Evolutionary conservation across 768 basidiomycete species (phyloP).

Genomic region (Boletus rufocinnamomeus): DNA sequence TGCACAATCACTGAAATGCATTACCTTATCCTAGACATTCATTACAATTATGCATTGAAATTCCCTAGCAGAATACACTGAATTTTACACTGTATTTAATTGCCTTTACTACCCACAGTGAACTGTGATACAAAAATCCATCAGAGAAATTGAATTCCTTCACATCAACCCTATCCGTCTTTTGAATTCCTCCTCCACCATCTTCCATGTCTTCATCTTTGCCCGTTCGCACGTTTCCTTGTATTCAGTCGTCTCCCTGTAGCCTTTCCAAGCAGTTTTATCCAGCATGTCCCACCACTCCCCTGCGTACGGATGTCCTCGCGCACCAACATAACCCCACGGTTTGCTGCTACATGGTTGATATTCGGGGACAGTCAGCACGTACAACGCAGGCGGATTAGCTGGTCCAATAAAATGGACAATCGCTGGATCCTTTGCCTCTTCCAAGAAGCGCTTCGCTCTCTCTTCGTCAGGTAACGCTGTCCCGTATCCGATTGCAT

Average conservation of each 20-base stretch:
- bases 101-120: too few species aligned
- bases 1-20: too few species aligned
- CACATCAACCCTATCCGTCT: neutral
- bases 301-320: neutral
- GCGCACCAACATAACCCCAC: constrained; percentile 49
- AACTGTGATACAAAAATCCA: neutral
- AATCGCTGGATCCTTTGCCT: constrained; percentile 42
- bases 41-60: too few species aligned
- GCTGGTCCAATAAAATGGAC: constrained; percentile 56
- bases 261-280: neutral
- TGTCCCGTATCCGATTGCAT: constrained; percentile 53
- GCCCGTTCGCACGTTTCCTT: neutral
- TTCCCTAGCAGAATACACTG: too few species aligned
- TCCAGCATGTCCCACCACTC: neutral
- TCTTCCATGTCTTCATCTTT: neutral
- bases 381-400: constrained; percentile 42
- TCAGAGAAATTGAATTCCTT: neutral
- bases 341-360: constrained; percentile 47
- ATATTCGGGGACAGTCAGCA: constrained; percentile 12
- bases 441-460: constrained; percentile 30
- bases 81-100: too few species aligned
- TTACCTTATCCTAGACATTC: too few species aligned
- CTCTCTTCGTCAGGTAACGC: constrained; percentile 42
- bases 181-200: neutral
- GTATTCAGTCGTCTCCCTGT: neutral